Evolutionary conservation across 108 stramenopile species (phyloP).

Genomic region (Discostella stelligeroides): DNA sequence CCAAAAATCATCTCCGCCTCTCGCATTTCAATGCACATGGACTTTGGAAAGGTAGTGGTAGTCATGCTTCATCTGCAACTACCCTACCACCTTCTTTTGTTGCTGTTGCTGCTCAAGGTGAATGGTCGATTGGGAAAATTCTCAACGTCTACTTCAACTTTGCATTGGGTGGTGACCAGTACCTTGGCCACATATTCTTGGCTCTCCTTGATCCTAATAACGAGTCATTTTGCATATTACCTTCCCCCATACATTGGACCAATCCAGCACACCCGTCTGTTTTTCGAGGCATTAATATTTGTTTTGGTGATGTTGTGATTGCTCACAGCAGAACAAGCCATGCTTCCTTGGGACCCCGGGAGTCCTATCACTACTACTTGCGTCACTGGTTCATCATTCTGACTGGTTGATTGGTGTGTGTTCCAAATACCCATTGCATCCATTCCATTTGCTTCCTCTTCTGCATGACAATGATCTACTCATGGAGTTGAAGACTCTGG

Average conservation of each 20-base stretch:
- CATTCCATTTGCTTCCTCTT: constrained; percentile 23
- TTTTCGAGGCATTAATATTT: not conserved
- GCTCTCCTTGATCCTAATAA: constrained; percentile 31
- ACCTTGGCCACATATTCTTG: constrained; percentile 43
- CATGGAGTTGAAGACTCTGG: constrained; percentile 22
- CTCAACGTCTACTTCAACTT: constrained; percentile 52
- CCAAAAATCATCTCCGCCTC: constrained; percentile 1
- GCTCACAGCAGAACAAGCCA: constrained; percentile 8
- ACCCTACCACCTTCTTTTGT: constrained; percentile 47
- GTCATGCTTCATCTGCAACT: no score
- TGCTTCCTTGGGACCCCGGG: constrained; percentile 11
- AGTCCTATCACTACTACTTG: constrained; percentile 24
- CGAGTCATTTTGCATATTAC: constrained; percentile 31
- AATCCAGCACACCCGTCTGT: constrained; percentile 9
- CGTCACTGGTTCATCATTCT: constrained; percentile 46
- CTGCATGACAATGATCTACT: constrained; percentile 22
- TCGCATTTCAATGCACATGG: constrained; percentile 44
- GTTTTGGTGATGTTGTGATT: constrained; percentile 1
- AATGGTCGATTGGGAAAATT: constrained; percentile 48
- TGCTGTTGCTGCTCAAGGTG: constrained; percentile 44
- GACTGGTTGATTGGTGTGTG: constrained; percentile 14
- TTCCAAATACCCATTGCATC: constrained; percentile 27
- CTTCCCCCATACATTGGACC: no score
- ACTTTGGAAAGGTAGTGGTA: constrained; percentile 52
- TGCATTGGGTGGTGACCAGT: constrained; percentile 46